Evolutionary conservation across 83 land plant species (phyloP).

Genomic region (Larix sibirica): DNA sequence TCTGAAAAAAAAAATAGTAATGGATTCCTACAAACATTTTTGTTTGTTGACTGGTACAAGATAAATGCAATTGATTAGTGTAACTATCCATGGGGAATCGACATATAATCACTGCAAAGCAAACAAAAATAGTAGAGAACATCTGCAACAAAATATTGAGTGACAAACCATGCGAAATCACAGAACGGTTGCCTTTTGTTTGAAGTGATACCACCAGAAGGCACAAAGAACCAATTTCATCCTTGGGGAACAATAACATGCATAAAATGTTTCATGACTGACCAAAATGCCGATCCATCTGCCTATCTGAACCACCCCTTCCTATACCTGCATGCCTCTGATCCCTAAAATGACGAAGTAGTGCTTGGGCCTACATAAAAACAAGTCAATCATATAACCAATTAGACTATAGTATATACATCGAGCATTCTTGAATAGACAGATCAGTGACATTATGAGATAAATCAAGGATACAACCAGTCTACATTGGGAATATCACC

Average conservation of each 20-base stretch:
- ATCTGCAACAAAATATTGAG: constrained; percentile 1
- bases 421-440: constrained; percentile 15
- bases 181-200: background rate
- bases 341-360: constrained; percentile 61
- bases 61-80: background rate
- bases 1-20: background rate
- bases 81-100: constrained; percentile 3
- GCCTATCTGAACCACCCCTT: constrained; percentile 22
- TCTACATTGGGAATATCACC: constrained; percentile 33
- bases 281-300: constrained; percentile 8
- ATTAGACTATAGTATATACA: constrained; percentile 3
- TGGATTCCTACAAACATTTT: constrained; percentile 8
- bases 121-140: constrained; percentile 15
- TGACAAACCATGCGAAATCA: background rate
- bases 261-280: background rate
- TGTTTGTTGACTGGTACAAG: constrained; percentile 10
- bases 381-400: background rate
- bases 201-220: constrained; percentile 5
- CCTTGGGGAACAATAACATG: background rate
- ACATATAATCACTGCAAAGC: constrained; percentile 3
- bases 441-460: constrained; percentile 10
- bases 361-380: constrained; percentile 57
- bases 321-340: constrained; percentile 57
- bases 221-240: background rate
- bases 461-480: constrained; percentile 18